Conservation (phyloP, 768 basidiomycete genomes). For the Leucocoprinus leucothites region DNA sequence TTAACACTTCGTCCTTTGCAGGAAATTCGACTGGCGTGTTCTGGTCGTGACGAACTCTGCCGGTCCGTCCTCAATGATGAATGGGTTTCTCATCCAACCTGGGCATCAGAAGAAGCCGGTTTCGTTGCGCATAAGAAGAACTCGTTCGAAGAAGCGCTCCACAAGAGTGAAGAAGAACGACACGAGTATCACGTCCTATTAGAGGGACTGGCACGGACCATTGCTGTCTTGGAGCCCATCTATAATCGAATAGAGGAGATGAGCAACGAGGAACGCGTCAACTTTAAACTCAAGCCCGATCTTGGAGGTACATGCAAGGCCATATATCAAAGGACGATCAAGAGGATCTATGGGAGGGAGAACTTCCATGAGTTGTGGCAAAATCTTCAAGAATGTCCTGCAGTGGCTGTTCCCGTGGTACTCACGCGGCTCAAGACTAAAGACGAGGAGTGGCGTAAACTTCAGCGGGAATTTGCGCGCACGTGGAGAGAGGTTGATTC, state of each 20-base stretch:
- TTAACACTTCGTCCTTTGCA: constrained; percentile 28
- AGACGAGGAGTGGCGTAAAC: constrained; percentile 95
- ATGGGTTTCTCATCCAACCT: constrained; percentile 98
- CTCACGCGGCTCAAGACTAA: constrained; percentile 86
- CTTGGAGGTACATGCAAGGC: constrained; percentile 86
- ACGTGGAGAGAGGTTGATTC: constrained; percentile 97
- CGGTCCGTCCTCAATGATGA: constrained; percentile 95
- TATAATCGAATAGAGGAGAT: constrained; percentile 82
- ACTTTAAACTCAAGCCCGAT: constrained; percentile 80
- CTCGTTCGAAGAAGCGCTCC: constrained; percentile 90
- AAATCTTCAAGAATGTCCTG: constrained; percentile 89
- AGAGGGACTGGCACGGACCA: constrained; percentile 86
- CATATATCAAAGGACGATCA: constrained; percentile 90
- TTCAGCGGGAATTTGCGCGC: constrained; percentile 92
- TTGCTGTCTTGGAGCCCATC: constrained; percentile 87
- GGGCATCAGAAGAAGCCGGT: constrained; percentile 95
- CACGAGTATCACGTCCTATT: constrained; percentile 97
- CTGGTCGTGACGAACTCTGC: constrained; percentile 90
- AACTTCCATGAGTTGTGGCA: constrained; percentile 72
- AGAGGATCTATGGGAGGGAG: constrained; percentile 89
- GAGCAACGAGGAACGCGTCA: constrained; percentile 79
- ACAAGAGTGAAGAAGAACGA: constrained; percentile 97
- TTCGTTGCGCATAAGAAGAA: constrained; percentile 97
- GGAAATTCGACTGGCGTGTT: constrained; percentile 90
- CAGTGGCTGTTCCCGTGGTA: constrained; percentile 88